Percentiles rank a stretch among this genome's conserved stretches.
phyloP scores from a whole-genome alignment of 345 rosid species.

The Bruguiera sexangula region DNA sequence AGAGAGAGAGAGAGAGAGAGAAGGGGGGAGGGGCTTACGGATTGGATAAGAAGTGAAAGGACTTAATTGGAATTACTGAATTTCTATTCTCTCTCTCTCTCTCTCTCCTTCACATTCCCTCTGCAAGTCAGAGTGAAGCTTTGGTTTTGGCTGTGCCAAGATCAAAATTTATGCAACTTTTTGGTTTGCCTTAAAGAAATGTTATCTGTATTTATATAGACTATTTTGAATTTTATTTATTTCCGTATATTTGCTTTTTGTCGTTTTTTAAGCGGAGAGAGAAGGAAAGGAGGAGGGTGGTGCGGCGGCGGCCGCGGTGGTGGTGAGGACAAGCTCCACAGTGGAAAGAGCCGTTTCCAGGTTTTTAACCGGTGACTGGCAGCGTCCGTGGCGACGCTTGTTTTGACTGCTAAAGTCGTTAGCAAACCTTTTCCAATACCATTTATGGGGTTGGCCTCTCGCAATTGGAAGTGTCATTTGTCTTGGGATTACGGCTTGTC shows the following conservation, averaged over 20 bases:
- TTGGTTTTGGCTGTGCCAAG: conserved; percentile 36
- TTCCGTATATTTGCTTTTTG: neutral
- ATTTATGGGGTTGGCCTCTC: too few species aligned
- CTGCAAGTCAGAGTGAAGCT: conserved; percentile 57
- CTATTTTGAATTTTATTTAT: neutral
- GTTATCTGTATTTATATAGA: neutral
- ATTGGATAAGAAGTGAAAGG: conserved; percentile 48
- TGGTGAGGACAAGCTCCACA: neutral
- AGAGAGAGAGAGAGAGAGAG: neutral
- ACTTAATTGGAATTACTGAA: conserved; percentile 28
- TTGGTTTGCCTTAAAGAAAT: neutral
- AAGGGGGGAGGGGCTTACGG: conserved; percentile 44
- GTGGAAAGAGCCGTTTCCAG: neutral
- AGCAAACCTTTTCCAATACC: too few species aligned
- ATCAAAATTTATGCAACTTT: neutral
- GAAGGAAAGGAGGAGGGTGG: neutral
- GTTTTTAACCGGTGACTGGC: neutral
- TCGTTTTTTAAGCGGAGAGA: neutral
- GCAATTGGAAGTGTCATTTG: too few species aligned
- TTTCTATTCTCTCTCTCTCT: conserved; percentile 18
- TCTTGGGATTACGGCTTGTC: too few species aligned
- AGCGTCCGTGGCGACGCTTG: neutral
- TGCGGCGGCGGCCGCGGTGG: neutral
- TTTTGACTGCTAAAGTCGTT: neutral
- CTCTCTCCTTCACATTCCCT: conserved; percentile 47